These are phyloP conservation scores for Thalia dealbata DNA, from an alignment of 176 grass and related monocot species.

Conservation along the genomic window DNA sequence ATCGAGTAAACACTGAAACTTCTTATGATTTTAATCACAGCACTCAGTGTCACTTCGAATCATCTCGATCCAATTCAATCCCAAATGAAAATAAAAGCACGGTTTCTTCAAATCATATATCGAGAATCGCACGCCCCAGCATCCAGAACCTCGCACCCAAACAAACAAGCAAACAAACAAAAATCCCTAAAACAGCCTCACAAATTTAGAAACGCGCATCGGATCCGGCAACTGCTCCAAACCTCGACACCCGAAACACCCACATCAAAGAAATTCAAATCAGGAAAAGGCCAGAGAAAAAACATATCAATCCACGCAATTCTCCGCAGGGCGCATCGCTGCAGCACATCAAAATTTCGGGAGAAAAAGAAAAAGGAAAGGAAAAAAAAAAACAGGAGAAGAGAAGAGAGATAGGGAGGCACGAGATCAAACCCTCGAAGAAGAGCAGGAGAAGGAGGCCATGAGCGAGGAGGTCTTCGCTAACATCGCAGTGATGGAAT, in stretches of 20 bases:
- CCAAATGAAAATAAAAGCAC: neutral
- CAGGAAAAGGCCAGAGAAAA: neutral
- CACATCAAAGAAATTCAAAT: neutral
- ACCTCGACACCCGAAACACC: neutral
- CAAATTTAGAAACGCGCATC: neutral
- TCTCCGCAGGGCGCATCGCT: neutral
- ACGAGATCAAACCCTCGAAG: slow-evolving; percentile 47
- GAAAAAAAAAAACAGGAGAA: neutral
- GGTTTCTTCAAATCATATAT: neutral
- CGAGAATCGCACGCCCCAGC: neutral
- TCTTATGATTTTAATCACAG: neutral
- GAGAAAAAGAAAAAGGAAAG: neutral
- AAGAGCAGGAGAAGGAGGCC: slow-evolving; percentile 67
- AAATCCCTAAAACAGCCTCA: neutral
- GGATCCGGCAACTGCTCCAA: neutral
- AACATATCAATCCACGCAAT: neutral
- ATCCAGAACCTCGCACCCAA: neutral
- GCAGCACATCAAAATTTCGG: neutral
- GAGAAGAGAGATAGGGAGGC: neutral
- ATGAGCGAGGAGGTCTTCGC: slow-evolving; percentile 72
- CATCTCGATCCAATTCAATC: neutral
- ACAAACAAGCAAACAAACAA: no score
- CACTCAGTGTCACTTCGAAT: neutral
- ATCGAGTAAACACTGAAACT: neutral
- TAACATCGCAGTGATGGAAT: slow-evolving; percentile 42